Evolutionary conservation across 176 grass and related monocot species (phyloP), one percentile per base, ranked within the genome.

Genomic region (Musa acuminata): DNA sequence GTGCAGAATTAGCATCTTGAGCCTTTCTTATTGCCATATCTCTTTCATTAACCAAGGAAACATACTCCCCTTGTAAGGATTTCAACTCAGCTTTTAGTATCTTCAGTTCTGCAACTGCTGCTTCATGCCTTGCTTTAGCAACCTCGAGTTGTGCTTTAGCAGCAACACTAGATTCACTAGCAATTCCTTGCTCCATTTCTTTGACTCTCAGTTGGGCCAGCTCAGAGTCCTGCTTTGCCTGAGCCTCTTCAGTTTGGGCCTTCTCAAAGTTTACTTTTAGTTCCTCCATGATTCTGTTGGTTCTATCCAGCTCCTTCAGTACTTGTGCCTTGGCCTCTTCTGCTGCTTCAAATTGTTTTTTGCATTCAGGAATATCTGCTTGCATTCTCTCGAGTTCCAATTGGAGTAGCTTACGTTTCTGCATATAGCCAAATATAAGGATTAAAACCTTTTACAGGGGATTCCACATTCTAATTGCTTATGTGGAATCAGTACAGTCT

Each of bases 161-260:
- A 60, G 84, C 81, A 55, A 92, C 82, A 64, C 92, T 96, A 27
- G 89, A 81, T 73, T 82, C 89, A 76, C 86, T 80, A 16, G 81
- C 76, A 79, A 89, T 89, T 14, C 92, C 92, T 72, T 84, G 81
- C 65, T 90, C 87, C 65, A 92, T 86, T 82, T 92, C 89, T 77
- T 90, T 77, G 24, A 79, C 76, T 62, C 89, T 85, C 51, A 90
- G 79, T 51, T 86, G 81, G 25, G 85, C 93, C 58, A 96, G 78
- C 67, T 96, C 89, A 50, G 85, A 92, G 77, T 96, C 93, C 80
- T 96, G 89, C 77, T 87, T 87, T 72, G 93, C 87, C 65, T 90
- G 93, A 57, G 76, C 85, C 43, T 88, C 77, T 80, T 92, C 93
- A 81, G 85, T 78, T 55, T 90, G 81, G 68, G 76, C 81, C 63